Conservation (phyloP, 768 basidiomycete genomes). For the Panaeolus papilionaceus region DNA sequence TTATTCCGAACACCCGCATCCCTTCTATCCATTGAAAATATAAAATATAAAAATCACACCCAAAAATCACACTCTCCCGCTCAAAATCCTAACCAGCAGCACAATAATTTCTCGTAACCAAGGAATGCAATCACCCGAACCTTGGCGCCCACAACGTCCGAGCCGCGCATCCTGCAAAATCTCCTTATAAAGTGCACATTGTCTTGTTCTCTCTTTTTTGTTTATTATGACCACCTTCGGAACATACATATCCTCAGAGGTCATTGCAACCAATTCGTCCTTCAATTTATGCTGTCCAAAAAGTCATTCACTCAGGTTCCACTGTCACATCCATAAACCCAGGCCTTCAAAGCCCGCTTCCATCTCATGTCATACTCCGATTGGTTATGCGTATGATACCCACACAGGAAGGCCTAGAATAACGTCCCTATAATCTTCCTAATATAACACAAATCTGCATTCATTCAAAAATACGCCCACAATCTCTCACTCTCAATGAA, state of each 20-base stretch:
- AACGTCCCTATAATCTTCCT: background rate
- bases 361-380: background rate
- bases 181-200: background rate
- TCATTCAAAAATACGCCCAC: background rate
- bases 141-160: conserved; percentile 1
- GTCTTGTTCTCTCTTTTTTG: background rate
- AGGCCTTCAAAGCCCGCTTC: background rate
- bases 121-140: background rate
- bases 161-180: background rate
- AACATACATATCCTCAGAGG: background rate
- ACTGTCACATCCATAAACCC: background rate
- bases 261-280: background rate
- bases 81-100: background rate
- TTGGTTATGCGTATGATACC: background rate
- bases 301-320: conserved; percentile 4
- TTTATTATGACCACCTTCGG: background rate
- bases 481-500: background rate
- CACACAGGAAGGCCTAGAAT: background rate
- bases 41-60: background rate
- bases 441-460: background rate
- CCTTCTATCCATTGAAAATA: background rate
- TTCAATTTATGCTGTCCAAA: background rate
- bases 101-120: background rate
- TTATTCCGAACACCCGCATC: background rate
- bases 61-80: background rate